Percentiles rank a stretch among this genome's conserved stretches.
These are phyloP conservation scores for Diaporthe eres DNA, from an alignment of 2,329 filamentous ascomycete species.

Conservation along the genomic window DNA sequence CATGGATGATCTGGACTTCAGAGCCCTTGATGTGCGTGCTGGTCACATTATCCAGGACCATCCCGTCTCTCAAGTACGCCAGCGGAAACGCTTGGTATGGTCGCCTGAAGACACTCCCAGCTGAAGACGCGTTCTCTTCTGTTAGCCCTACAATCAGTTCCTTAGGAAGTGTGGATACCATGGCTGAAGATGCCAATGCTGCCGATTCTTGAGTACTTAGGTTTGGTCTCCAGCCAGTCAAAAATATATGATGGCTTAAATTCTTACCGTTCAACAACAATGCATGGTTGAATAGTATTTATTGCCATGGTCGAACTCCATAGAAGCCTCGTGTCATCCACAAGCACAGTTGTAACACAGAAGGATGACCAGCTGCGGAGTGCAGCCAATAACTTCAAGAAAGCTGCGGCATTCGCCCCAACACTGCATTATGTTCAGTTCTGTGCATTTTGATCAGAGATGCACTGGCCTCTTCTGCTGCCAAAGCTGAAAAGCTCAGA, in stretches of 20 bases:
- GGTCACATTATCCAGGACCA: neutral
- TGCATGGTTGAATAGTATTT: neutral
- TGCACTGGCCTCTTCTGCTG: conserved; percentile 43
- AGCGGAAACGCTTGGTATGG: neutral
- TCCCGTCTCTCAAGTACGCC: neutral
- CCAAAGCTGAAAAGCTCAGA: conserved; percentile 65
- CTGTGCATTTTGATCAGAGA: too few species aligned
- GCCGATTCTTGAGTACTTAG: neutral
- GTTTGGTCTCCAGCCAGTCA: neutral
- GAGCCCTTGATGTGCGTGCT: neutral
- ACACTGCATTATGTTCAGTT: too few species aligned
- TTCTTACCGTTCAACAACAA: neutral
- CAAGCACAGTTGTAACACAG: too few species aligned
- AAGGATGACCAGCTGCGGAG: too few species aligned
- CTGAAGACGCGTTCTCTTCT: too few species aligned
- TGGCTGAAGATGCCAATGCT: neutral
- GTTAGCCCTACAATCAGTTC: too few species aligned
- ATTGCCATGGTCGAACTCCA: too few species aligned
- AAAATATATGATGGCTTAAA: neutral
- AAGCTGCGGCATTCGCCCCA: too few species aligned
- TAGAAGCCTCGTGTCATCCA: too few species aligned
- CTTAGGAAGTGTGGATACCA: neutral
- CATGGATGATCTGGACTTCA: neutral
- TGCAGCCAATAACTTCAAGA: neutral
- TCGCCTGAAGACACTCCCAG: too few species aligned